phyloP scores from a whole-genome alignment of 1,139 yeast genomes.

The Zygoascus meyerae region DNA sequence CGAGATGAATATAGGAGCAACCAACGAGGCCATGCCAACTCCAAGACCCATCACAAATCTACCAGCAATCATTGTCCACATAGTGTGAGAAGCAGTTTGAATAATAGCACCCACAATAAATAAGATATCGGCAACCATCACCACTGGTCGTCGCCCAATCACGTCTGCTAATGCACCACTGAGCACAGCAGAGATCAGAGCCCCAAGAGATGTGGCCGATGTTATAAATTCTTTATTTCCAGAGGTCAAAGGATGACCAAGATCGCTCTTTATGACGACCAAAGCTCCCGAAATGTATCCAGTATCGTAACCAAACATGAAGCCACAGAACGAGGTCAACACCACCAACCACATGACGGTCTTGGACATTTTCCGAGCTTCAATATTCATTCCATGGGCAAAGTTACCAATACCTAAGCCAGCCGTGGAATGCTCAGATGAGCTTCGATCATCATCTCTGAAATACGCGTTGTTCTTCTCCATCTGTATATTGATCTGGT shows the following conservation, averaged over 20 bases:
- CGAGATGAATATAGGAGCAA: constrained; percentile 83
- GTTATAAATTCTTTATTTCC: constrained; percentile 88
- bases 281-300: constrained; percentile 92
- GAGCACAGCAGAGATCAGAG: constrained; percentile 65
- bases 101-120: constrained; percentile 78
- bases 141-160: constrained; percentile 74
- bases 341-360: constrained; percentile 66
- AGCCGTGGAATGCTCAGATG: not conserved
- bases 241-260: constrained; percentile 47
- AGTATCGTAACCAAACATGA: constrained; percentile 95
- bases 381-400: constrained; percentile 18
- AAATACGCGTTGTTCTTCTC: too few relatives aligned
- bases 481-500: too few relatives aligned
- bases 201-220: constrained; percentile 93
- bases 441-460: not conserved
- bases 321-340: constrained; percentile 86
- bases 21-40: constrained; percentile 86
- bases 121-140: constrained; percentile 70
- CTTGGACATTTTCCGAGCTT: constrained; percentile 36
- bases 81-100: constrained; percentile 70
- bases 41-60: constrained; percentile 91
- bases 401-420: not conserved
- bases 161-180: constrained; percentile 81
- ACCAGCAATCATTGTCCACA: constrained; percentile 91
- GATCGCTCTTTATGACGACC: constrained; percentile 74